A percentile compares a stretch with the other conserved stretches of the same genome.
Conservation (phyloP, 179 eudicot genomes). For the Corrigiola litoralis region DNA sequence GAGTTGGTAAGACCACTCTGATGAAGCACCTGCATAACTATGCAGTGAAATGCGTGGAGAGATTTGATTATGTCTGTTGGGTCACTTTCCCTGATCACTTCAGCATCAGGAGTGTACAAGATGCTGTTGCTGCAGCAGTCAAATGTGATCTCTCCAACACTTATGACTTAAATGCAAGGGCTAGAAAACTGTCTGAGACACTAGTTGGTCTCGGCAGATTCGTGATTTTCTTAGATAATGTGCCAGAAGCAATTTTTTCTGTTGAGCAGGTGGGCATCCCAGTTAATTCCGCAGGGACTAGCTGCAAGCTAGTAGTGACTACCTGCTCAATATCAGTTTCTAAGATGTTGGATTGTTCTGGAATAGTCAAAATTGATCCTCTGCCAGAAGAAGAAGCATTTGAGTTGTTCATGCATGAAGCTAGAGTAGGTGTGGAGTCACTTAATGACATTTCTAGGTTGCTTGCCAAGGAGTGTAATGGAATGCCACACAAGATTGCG, state of each 20-base stretch:
- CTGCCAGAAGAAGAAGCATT: conserved; percentile 10
- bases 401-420: conserved; percentile 8
- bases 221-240: conserved; percentile 18
- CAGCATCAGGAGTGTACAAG: conserved; percentile 11
- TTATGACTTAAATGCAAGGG: neutral
- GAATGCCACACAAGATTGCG: neutral
- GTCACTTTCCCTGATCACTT: conserved; percentile 3
- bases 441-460: neutral
- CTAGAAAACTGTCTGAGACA: neutral
- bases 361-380: neutral
- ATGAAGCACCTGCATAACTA: conserved; percentile 15
- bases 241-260: neutral
- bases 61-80: conserved; percentile 11
- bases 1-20: conserved; percentile 12
- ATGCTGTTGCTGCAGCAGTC: conserved; percentile 13
- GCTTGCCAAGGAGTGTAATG: conserved; percentile 10
- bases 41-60: neutral
- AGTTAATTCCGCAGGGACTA: conserved; percentile 9
- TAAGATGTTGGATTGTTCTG: neutral
- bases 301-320: conserved; percentile 12
- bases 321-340: neutral
- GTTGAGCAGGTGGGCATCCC: conserved; percentile 6
- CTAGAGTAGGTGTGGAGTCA: neutral
- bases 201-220: conserved; percentile 7
- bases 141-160: neutral